Evolutionary conservation across 2,329 filamentous ascomycete genomes (phyloP).

Genomic region (Aspergillus vadensis): DNA sequence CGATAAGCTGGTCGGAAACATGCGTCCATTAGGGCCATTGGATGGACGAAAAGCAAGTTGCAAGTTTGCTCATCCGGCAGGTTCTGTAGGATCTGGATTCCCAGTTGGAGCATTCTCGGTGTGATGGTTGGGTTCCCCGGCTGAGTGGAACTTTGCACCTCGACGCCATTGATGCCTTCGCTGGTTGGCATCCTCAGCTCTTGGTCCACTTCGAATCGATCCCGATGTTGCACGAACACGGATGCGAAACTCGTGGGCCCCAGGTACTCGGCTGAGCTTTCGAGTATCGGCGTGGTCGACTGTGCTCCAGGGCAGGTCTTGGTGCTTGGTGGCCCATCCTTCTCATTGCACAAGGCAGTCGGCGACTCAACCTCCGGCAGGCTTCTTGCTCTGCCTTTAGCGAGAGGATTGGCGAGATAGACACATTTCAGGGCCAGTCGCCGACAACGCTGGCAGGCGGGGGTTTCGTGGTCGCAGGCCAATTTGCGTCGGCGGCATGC

Average conservation of each 20-base stretch:
- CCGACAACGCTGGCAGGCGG: constrained; percentile 3
- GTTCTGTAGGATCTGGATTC: constrained; percentile 1
- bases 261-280: constrained; percentile 7
- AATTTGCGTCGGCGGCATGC: constrained; percentile 8
- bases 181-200: not conserved
- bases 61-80: constrained; percentile 1
- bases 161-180: not conserved
- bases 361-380: not conserved
- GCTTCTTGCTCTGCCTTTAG: not conserved
- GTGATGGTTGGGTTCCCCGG: not conserved
- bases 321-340: not conserved
- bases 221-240: constrained; percentile 7
- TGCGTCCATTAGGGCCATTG: not conserved
- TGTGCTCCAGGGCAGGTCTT: constrained; percentile 5
- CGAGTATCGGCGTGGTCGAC: constrained; percentile 3
- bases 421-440: not conserved
- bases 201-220: constrained; percentile 7
- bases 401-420: constrained; percentile 5
- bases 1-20: constrained; percentile 3
- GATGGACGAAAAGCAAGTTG: not conserved
- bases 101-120: not conserved
- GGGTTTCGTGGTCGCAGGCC: constrained; percentile 8
- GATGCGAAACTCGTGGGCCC: constrained; percentile 9
- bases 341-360: not conserved
- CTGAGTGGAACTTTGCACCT: not conserved